Evolutionary conservation across 139 green algal genomes (phyloP).

Genomic region (Coccomyxa sp.): DNA sequence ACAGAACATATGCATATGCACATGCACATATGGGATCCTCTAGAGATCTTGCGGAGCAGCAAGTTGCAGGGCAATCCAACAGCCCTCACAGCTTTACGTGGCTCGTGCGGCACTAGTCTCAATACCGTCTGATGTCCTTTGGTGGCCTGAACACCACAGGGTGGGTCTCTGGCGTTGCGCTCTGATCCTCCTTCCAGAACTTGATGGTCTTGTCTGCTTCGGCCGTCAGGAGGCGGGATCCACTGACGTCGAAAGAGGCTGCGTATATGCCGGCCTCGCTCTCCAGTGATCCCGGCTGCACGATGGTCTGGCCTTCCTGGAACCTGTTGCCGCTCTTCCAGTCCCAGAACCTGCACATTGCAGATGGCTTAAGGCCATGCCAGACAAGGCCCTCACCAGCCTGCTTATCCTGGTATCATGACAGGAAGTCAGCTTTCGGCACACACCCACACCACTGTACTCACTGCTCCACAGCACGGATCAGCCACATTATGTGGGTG

Average conservation of each 20-base stretch:
- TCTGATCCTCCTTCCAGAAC: constrained; percentile 93
- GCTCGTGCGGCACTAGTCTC: too few species aligned
- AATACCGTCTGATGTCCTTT: constrained; percentile 55
- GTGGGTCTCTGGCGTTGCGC: constrained; percentile 82
- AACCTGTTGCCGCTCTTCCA: constrained; percentile 93
- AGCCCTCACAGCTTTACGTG: too few species aligned
- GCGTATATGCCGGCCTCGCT: constrained; percentile 79
- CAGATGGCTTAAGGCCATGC: not conserved
- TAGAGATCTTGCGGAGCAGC: too few species aligned
- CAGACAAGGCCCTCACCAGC: not conserved
- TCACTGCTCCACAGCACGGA: not conserved
- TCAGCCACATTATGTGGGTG: not conserved
- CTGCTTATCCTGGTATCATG: too few species aligned
- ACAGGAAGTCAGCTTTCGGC: too few species aligned
- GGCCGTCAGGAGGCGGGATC: constrained; percentile 78
- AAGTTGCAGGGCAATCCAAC: too few species aligned
- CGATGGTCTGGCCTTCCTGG: constrained; percentile 77
- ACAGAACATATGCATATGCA: too few species aligned
- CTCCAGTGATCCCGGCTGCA: constrained; percentile 94
- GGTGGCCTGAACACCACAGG: constrained; percentile 82
- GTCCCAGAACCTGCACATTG: constrained; percentile 81
- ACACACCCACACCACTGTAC: not conserved
- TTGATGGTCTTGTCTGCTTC: constrained; percentile 99
- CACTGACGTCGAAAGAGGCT: constrained; percentile 70
- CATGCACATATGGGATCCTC: too few species aligned